Conservation (phyloP, 805 yeast species). For the Wickerhamomyces bisporus region DNA sequence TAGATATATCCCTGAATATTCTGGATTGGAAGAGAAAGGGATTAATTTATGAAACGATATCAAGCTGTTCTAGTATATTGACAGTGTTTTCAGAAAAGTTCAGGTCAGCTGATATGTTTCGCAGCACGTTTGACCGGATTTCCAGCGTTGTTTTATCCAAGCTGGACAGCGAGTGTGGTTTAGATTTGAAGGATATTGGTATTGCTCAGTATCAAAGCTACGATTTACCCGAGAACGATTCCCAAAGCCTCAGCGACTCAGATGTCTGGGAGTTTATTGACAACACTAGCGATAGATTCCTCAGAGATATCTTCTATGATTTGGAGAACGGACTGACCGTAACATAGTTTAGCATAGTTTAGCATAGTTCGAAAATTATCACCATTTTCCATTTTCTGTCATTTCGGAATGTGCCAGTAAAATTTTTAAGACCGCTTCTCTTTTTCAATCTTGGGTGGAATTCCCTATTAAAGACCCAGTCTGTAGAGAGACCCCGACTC, state of each 20-base stretch:
- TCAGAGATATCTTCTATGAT: conserved; percentile 26
- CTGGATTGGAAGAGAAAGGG: conserved; percentile 23
- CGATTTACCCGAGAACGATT: neutral
- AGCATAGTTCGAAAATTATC: too few species aligned
- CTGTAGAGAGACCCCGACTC: too few species aligned
- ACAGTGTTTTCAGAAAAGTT: conserved; percentile 28
- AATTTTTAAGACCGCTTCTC: too few species aligned
- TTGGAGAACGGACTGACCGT: conserved; percentile 17
- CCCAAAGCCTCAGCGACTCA: neutral
- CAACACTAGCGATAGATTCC: conserved; percentile 25
- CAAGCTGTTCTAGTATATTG: conserved; percentile 25
- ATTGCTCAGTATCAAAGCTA: conserved; percentile 15
- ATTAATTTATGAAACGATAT: conserved; percentile 25
- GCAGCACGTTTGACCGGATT: conserved; percentile 27
- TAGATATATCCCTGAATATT: conserved; percentile 21
- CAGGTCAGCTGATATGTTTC: conserved; percentile 21
- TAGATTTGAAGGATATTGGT: conserved; percentile 12
- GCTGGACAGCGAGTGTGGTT: conserved; percentile 10
- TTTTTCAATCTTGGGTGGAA: too few species aligned
- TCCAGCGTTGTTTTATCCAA: conserved; percentile 16
- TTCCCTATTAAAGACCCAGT: too few species aligned
- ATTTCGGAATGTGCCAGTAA: too few species aligned
- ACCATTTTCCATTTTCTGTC: too few species aligned
- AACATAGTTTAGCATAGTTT: too few species aligned
- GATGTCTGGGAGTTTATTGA: conserved; percentile 28